Evolutionary conservation across 75 land plant species (phyloP), one percentile per base, ranked within the genome.

Genomic region (Pinus taeda): DNA sequence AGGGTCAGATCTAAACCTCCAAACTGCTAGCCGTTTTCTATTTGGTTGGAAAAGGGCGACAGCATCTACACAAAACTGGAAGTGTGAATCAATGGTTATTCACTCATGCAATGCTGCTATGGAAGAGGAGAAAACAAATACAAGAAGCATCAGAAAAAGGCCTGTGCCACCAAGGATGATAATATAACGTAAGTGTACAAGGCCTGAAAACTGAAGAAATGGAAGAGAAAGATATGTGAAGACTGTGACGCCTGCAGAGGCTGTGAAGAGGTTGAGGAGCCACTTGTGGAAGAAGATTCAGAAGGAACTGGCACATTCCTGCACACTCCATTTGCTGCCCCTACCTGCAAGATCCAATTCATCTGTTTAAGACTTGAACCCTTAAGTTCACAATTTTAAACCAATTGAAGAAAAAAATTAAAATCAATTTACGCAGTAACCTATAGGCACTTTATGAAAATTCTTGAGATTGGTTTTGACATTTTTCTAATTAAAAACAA

Each of bases 271-370:
- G 17, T 57, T 4, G 74, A 73, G 8, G 74, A 73, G 13, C 58
- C 57, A 53, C 36, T 24, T 26, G 71, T 33, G n/a, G 81, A 20
- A 55, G 79, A 45, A 18, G 78, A 71, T 58, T 30, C 59, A 62
- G 37, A 78, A 56, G 84, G 57, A 37, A 60, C 73, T 37, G 77
- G 24, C 30, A 71, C 62, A 53, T 75, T 89, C 49, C 84, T 89
- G 82, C 91, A 89, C 24, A 80, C 75, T 75, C 91, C 91, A 69
- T 67, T 71, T 15, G 91, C 82, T 60, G 84, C 84, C 73, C 86
- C 84, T 42, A 76, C 81, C 91, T 89, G 89, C 64, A 81, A 76
- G 75, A 67, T 29, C 33, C 14, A 64, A 79, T 53, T 4, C 14
- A 60, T 55, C 20, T 36, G 55, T 65, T 65, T 69, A n/a, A 69